Evolutionary conservation across 345 rosid genomes (phyloP).

Genomic region (Pistacia vera): DNA sequence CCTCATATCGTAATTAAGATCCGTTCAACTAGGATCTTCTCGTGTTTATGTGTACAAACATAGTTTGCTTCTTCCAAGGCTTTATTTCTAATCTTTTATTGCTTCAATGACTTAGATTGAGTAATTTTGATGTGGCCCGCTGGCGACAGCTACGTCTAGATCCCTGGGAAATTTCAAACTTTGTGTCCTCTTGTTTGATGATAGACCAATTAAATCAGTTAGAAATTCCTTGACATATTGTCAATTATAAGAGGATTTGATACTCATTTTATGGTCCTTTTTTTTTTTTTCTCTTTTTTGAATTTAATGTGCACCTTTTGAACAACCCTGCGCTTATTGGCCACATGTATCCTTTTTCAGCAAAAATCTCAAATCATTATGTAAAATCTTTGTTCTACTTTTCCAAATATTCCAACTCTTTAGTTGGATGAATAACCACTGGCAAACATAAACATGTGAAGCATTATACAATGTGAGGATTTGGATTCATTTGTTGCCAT

Average conservation of each 20-base stretch:
- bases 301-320: no score
- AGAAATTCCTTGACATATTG: slow-evolving; percentile 15
- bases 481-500: neutral
- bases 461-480: neutral
- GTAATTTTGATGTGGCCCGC: neutral
- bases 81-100: neutral
- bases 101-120: neutral
- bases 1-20: neutral
- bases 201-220: slow-evolving; percentile 11
- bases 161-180: slow-evolving; percentile 12
- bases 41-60: neutral
- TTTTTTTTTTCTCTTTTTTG: neutral
- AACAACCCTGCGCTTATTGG: neutral
- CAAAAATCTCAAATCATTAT: neutral
- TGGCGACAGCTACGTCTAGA: neutral
- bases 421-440: neutral
- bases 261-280: neutral
- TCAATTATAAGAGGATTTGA: slow-evolving; percentile 1
- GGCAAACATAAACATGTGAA: neutral
- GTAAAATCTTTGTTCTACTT: neutral
- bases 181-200: slow-evolving; percentile 2
- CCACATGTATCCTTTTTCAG: no score
- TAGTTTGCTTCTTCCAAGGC: neutral
- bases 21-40: neutral
- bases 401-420: neutral